Base-by-base conservation (phyloP, 23 red algal genomes). In the Gracilaria vermiculophylla region DNA sequence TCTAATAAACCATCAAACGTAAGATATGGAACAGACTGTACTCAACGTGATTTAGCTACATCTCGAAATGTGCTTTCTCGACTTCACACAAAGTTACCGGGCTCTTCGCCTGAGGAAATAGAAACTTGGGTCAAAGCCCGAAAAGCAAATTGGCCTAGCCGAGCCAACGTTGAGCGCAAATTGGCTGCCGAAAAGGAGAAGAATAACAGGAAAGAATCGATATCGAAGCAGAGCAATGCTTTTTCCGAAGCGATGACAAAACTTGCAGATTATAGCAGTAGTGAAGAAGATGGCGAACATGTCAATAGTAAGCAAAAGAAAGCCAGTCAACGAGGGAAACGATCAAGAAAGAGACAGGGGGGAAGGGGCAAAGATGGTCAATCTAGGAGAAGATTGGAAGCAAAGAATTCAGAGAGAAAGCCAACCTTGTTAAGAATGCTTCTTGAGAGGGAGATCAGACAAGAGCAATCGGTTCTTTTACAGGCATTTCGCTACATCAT, bases 401-500 rank as follows among this genome's bases (percentile, higher is more conserved):
- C 40, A 41, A 14, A 33, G 37, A 28, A 19, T 32, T 27, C 64
- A 43, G 53, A 67, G 13, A 3, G 52, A 0, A 65, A 62, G 36
- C 84, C 66, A 45, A 77, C 62, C 47, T 62, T 88, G 25, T 21
- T 88, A 35, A 76, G 70, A 69, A 73, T 56, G 84, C 42, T 88
- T 43, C 53, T 88, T 13, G 69, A 88, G 57, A 88, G 69, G 62
- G 84, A 88, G 69, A 88, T 88, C 21, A 67, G 53, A 28, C 43
- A 64, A 47, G 84, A 88, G 53, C 66, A 58, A 7, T 77, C 66
- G 14, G 54, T 88, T 45, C 49, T 88, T 9, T 51, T 88, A 21
- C 84, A 88, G 31, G 84, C 84, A 70, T 88, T 88, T 69, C 66
- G 69, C 28, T 78, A 88, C 57, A 62, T 88, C 15, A 48, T 76